Evolutionary conservation across 495 filamentous ascomycete genomes (phyloP).

Genomic region (Trichoderma parareesei): DNA sequence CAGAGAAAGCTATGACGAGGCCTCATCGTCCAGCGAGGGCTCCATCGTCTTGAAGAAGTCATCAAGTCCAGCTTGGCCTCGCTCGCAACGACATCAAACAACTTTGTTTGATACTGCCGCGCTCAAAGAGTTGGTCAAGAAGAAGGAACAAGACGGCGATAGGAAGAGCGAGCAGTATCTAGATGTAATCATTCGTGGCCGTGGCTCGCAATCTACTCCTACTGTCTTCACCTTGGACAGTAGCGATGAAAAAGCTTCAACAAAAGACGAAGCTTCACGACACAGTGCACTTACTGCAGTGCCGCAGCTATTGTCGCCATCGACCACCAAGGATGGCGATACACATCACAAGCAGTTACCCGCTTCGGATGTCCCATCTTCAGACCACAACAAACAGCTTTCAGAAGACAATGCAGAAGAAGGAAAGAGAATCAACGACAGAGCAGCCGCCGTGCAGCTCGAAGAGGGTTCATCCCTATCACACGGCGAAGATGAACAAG

Average conservation of each 20-base stretch:
- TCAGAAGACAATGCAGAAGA: not conserved
- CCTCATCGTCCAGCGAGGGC: not conserved
- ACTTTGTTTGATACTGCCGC: not conserved
- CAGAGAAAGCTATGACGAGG: not conserved
- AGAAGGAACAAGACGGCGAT: not conserved
- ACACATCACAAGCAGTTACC: not conserved
- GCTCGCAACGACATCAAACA: not conserved
- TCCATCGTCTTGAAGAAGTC: not conserved
- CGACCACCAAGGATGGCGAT: not conserved
- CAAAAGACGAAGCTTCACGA: not conserved
- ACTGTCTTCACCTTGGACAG: not conserved
- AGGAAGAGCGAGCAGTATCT: not conserved
- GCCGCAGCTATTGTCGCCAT: not conserved
- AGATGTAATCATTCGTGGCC: no score
- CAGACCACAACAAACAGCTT: not conserved
- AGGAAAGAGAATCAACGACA: no score
- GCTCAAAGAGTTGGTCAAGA: not conserved
- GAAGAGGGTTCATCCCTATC: not conserved
- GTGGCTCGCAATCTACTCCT: not conserved
- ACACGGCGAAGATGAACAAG: not conserved
- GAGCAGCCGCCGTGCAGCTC: not conserved
- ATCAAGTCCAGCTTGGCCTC: not conserved
- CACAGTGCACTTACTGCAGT: not conserved
- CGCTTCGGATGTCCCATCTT: not conserved
- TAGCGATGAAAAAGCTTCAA: not conserved